These are phyloP conservation scores for Alternaria brassicae DNA, from an alignment of 2,329 filamentous ascomycete genomes.

Conservation along the genomic window DNA sequence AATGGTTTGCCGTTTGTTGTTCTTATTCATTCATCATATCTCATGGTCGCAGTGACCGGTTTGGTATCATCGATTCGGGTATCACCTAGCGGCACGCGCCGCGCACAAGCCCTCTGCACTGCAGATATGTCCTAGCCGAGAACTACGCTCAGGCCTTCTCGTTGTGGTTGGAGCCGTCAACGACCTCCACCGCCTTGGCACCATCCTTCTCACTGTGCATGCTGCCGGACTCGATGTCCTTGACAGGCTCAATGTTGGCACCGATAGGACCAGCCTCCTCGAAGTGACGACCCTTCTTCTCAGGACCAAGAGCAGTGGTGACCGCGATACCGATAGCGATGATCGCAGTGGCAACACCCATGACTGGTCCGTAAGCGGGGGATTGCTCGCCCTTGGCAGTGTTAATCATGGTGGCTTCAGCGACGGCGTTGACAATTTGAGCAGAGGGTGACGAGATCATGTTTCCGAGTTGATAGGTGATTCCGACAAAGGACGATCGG, in stretches of 20 bases:
- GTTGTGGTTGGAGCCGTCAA: slow-evolving; percentile 15
- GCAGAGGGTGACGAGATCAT: slow-evolving; percentile 75
- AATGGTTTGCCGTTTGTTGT: background rate
- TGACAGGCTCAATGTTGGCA: slow-evolving; percentile 33
- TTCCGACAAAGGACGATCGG: slow-evolving; percentile 73
- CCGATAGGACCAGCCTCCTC: slow-evolving; percentile 65
- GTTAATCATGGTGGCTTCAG: slow-evolving; percentile 63
- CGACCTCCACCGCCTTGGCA: slow-evolving; percentile 27
- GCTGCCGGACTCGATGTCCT: slow-evolving; percentile 45
- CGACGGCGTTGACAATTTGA: slow-evolving; percentile 78
- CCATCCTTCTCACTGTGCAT: slow-evolving; percentile 39
- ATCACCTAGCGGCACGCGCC: background rate
- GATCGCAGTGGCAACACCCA: slow-evolving; percentile 79
- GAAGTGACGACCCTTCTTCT: slow-evolving; percentile 75
- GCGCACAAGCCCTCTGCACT: background rate
- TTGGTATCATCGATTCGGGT: background rate
- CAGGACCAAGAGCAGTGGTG: slow-evolving; percentile 74
- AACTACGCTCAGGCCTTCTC: slow-evolving; percentile 10
- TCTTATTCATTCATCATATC: background rate
- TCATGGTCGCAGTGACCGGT: background rate
- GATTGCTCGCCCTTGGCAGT: slow-evolving; percentile 63
- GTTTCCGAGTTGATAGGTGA: slow-evolving; percentile 78
- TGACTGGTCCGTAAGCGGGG: slow-evolving; percentile 75
- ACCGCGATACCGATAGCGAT: slow-evolving; percentile 73
- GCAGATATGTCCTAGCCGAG: background rate